Evolutionary conservation across 305 asterid genomes (phyloP).

Genomic region (Fraxinus sp.): DNA sequence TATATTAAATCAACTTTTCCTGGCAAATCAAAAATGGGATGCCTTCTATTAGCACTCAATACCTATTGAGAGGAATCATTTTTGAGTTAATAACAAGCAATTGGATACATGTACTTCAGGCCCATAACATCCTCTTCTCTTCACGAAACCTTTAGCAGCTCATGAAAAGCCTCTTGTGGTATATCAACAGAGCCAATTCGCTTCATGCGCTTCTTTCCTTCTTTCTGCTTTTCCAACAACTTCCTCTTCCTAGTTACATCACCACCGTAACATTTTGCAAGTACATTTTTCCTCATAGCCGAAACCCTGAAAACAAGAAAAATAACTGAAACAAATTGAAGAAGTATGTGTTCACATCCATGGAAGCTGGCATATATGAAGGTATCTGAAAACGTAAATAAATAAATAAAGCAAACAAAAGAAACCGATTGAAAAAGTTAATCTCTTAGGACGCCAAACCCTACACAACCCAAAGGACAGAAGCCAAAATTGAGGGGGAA

Average conservation of each 20-base stretch:
- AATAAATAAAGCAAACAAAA: background rate
- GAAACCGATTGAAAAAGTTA: background rate
- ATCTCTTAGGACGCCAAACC: background rate
- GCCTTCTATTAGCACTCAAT: constrained; percentile 13
- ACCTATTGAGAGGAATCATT: constrained; percentile 8
- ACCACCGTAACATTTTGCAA: constrained; percentile 96
- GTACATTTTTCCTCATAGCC: constrained; percentile 94
- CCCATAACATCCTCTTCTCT: constrained; percentile 9
- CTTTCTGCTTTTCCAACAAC: constrained; percentile 90
- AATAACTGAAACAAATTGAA: constrained; percentile 1
- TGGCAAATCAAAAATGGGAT: constrained; percentile 12
- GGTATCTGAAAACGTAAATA: background rate
- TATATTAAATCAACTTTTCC: constrained; percentile 10
- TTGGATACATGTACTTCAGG: background rate
- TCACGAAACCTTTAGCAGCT: constrained; percentile 83
- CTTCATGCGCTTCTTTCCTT: constrained; percentile 98
- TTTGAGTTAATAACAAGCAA: constrained; percentile 12
- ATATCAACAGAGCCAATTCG: constrained; percentile 95
- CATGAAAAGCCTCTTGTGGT: constrained; percentile 95
- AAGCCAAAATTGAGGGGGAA: background rate
- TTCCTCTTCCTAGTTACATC: constrained; percentile 81
- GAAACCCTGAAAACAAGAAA: constrained; percentile 48
- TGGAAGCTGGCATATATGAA: background rate
- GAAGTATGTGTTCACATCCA: background rate
- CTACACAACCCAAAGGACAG: background rate